Evolutionary conservation across 257 asterid genomes (phyloP).

Genomic region (Thymus quinquecostatus): DNA sequence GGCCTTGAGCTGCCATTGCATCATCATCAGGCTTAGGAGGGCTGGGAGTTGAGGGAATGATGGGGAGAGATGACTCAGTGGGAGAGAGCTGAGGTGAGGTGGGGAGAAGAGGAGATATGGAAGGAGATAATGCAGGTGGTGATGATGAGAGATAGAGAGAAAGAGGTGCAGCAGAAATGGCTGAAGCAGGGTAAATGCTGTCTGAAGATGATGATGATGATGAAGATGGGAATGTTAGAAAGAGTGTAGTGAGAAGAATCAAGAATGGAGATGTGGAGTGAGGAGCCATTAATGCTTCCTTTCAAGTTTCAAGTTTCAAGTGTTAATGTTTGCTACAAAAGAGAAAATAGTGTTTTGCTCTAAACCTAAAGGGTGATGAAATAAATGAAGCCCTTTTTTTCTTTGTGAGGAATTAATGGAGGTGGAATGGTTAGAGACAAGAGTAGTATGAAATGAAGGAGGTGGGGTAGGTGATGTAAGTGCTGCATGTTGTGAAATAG

Average conservation of each 20-base stretch:
- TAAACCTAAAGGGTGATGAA: slow-evolving; percentile 23
- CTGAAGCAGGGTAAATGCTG: slow-evolving; percentile 44
- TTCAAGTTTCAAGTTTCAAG: not conserved
- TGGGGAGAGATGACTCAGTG: slow-evolving; percentile 55
- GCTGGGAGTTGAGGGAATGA: slow-evolving; percentile 79
- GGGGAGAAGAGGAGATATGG: slow-evolving; percentile 65
- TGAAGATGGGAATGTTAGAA: slow-evolving; percentile 23
- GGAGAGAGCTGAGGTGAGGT: slow-evolving; percentile 63
- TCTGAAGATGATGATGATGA: slow-evolving; percentile 24
- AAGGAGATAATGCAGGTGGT: slow-evolving; percentile 58
- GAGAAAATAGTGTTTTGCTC: not conserved
- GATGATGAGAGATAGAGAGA: slow-evolving; percentile 42
- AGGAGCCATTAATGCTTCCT: slow-evolving; percentile 45
- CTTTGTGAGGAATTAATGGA: not conserved
- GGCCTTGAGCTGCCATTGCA: slow-evolving; percentile 47
- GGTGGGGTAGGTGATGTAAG: not conserved
- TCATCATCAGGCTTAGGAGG: slow-evolving; percentile 70
- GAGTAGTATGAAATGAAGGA: slow-evolving; percentile 3
- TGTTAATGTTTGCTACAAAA: not conserved
- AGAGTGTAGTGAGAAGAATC: slow-evolving; percentile 24
- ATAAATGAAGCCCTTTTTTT: slow-evolving; percentile 30
- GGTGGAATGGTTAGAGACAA: slow-evolving; percentile 25
- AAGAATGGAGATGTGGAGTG: slow-evolving; percentile 34
- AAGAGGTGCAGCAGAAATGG: slow-evolving; percentile 70
- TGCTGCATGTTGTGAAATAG: not conserved